Conservation (phyloP, 805 yeast species). For the Saccharomycopsis guyanensis region DNA sequence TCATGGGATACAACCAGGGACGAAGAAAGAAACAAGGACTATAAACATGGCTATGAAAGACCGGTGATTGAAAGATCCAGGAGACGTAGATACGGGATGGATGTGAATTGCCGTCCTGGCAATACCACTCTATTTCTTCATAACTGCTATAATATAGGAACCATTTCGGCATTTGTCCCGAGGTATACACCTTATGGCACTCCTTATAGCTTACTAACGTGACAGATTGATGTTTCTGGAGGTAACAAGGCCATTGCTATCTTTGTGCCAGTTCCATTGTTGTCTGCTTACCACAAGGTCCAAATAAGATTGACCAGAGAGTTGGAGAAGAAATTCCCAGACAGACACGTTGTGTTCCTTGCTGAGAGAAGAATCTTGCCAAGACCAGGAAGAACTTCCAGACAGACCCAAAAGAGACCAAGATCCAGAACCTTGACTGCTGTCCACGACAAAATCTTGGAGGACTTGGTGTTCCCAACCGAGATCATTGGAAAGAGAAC, state of each 20-base stretch:
- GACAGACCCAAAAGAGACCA: slow-evolving; percentile 97
- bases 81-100: not conserved
- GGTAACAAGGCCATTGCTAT: slow-evolving; percentile 98
- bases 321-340: slow-evolving; percentile 99
- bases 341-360: slow-evolving; percentile 97
- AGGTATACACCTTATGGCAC: not conserved
- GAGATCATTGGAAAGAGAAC: slow-evolving; percentile 99
- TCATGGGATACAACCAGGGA: not conserved
- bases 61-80: not conserved
- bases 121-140: not conserved
- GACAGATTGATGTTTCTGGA: slow-evolving; percentile 83
- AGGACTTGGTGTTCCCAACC: slow-evolving; percentile 99
- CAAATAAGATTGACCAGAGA: slow-evolving; percentile 97
- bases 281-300: slow-evolving; percentile 90
- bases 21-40: not conserved
- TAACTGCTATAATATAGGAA: slow-evolving; percentile 1
- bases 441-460: slow-evolving; percentile 97
- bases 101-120: not conserved
- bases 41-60: not conserved
- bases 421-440: slow-evolving; percentile 98
- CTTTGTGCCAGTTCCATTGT: slow-evolving; percentile 96
- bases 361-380: slow-evolving; percentile 99
- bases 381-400: slow-evolving; percentile 94
- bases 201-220: slow-evolving; percentile 20
- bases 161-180: not conserved